Conservation (phyloP, 1,284 basidiomycete species). For the Volvariella volvacea region DNA sequence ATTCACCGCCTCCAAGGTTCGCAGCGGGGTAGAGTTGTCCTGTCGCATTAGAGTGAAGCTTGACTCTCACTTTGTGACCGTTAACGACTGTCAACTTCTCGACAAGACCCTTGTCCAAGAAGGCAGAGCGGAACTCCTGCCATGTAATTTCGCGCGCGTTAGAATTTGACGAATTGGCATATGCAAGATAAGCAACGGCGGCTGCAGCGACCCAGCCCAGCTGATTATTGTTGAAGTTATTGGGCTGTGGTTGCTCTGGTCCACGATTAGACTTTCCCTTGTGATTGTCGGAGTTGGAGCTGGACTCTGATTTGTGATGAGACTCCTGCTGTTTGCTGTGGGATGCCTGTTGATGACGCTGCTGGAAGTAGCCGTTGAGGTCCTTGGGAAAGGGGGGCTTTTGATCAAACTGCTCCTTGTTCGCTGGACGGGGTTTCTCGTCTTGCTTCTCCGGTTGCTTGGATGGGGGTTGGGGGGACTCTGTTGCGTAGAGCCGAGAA, state of each 20-base stretch:
- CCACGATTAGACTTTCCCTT: constrained; percentile 30
- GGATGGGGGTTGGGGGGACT: constrained; percentile 11
- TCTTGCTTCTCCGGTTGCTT: constrained; percentile 20
- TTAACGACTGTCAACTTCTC: constrained; percentile 95
- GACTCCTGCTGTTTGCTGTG: constrained; percentile 24
- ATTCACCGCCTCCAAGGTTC: constrained; percentile 51
- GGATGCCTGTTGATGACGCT: constrained; percentile 50
- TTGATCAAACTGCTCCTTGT: constrained; percentile 17
- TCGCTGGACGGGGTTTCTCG: constrained; percentile 33
- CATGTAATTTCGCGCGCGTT: constrained; percentile 90
- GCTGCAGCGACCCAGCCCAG: constrained; percentile 53
- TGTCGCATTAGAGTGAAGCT: constrained; percentile 81
- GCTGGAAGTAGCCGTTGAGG: constrained; percentile 76
- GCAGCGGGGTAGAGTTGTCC: constrained; percentile 62
- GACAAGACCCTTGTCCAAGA: constrained; percentile 94
- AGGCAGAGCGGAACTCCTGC: constrained; percentile 96
- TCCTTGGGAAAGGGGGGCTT: constrained; percentile 43
- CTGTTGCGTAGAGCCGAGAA: constrained; percentile 21
- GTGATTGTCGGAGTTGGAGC: constrained; percentile 28
- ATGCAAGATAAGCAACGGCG: constrained; percentile 61
- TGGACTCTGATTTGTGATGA: constrained; percentile 21
- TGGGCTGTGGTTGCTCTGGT: constrained; percentile 39
- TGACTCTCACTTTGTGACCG: constrained; percentile 82
- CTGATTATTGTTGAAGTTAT: constrained; percentile 52
- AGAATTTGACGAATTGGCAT: constrained; percentile 53